phyloP scores from a whole-genome alignment of 2,329 filamentous ascomycete species.

The Zopfia rhizophila region DNA sequence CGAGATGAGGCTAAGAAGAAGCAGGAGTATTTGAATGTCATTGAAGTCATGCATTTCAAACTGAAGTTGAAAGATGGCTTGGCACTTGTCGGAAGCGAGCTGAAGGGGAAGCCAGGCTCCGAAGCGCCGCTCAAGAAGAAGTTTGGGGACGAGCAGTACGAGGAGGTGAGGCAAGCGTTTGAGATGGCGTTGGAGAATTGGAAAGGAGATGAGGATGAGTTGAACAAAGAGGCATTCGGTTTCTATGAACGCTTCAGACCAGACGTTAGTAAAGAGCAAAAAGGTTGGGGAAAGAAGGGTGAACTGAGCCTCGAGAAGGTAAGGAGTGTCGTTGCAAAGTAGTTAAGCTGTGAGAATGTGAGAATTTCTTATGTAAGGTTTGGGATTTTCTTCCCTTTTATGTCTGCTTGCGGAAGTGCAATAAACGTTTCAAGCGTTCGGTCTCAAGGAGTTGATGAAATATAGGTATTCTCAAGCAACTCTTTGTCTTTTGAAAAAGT shows the following conservation, averaged over 20 bases:
- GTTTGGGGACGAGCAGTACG: conserved; percentile 32
- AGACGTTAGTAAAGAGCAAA: conserved; percentile 34
- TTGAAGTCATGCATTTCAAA: conserved; percentile 44
- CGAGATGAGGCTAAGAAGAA: conserved; percentile 25
- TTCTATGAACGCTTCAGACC: conserved; percentile 45
- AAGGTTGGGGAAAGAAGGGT: conserved; percentile 45
- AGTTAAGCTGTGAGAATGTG: no score
- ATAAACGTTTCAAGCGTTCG: no score
- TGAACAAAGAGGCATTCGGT: conserved; percentile 35
- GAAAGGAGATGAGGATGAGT: conserved; percentile 36
- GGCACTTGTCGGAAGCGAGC: conserved; percentile 23
- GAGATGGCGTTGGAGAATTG: conserved; percentile 27
- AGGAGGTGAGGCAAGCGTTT: conserved; percentile 29
- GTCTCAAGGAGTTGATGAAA: no score
- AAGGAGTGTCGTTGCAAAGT: conserved; percentile 14
- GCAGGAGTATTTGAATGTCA: conserved; percentile 25
- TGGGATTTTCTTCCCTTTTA: no score
- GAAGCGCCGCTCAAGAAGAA: conserved; percentile 36
- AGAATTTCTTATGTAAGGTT: no score
- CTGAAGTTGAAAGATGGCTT: conserved; percentile 41
- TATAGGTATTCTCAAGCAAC: no score
- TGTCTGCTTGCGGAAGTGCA: no score
- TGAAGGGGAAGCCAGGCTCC: conserved; percentile 23
- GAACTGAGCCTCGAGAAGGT: conserved; percentile 28
- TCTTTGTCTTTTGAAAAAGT: no score